Evolutionary conservation across 192 early-diverging fungal genomes (phyloP).

Genomic region (Mycoemilia scoparia): DNA sequence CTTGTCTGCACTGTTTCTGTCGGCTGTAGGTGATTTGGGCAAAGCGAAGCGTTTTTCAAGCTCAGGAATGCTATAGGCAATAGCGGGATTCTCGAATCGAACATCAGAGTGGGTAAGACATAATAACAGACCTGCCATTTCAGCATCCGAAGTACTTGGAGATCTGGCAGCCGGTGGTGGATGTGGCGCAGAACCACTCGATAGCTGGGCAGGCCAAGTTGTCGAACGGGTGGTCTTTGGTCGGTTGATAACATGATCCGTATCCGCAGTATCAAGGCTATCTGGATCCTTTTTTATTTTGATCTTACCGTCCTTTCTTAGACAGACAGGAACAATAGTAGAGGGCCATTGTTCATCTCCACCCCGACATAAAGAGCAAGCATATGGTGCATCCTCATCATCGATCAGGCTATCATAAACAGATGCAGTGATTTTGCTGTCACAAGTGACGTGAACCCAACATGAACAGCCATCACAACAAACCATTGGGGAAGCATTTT

Average conservation of each 20-base stretch:
- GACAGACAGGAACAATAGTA: slow-evolving; percentile 2
- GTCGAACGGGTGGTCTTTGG: neutral
- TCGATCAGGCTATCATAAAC: slow-evolving; percentile 39
- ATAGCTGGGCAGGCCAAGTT: neutral
- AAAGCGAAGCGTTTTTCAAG: no score
- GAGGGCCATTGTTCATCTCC: neutral
- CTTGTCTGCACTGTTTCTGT: no score
- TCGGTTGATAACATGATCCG: no score
- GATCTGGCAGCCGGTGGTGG: neutral
- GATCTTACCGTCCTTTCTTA: slow-evolving; percentile 1
- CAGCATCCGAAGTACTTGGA: slow-evolving; percentile 5
- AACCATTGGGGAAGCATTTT: slow-evolving; percentile 37
- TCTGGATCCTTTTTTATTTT: slow-evolving; percentile 1
- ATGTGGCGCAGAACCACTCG: neutral
- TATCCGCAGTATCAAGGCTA: no score
- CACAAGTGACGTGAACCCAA: slow-evolving; percentile 42
- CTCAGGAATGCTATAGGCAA: no score
- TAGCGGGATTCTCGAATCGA: slow-evolving; percentile 17
- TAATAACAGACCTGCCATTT: slow-evolving; percentile 20
- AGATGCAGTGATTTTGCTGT: slow-evolving; percentile 18
- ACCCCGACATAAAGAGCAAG: slow-evolving; percentile 31
- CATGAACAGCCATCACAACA: slow-evolving; percentile 38
- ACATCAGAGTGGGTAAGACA: slow-evolving; percentile 23
- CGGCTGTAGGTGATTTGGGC: no score
- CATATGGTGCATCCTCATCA: slow-evolving; percentile 33